Evolutionary conservation across 139 green algal species (phyloP).

Genomic region (Coelastrella sp.): DNA sequence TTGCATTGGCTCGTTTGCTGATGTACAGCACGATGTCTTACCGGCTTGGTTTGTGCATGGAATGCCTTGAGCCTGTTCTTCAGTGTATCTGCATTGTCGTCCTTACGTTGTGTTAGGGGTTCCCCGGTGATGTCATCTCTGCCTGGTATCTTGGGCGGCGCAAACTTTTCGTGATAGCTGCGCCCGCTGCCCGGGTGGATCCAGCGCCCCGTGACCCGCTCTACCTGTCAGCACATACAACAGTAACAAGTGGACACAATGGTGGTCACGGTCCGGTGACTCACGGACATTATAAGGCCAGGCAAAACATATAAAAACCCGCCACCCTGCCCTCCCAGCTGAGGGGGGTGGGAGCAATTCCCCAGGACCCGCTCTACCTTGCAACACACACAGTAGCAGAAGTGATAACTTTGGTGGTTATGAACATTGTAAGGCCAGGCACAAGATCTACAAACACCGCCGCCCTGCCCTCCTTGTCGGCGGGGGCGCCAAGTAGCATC

Average conservation of each 20-base stretch:
- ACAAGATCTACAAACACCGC: no score
- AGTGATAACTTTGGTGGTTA: no score
- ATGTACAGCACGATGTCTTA: conserved; percentile 32
- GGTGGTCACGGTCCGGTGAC: no score
- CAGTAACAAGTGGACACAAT: not conserved
- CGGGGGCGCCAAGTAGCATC: no score
- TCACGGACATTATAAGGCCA: not conserved
- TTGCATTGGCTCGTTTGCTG: no score
- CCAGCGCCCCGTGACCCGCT: conserved; percentile 92
- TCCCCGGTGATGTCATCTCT: conserved; percentile 87
- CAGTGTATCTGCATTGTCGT: conserved; percentile 98
- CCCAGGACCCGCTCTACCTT: no score
- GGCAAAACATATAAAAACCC: no score
- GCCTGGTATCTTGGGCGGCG: conserved; percentile 50
- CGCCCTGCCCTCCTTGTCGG: no score
- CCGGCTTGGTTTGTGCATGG: conserved; percentile 92
- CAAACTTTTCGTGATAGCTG: conserved; percentile 94
- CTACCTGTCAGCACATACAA: conserved; percentile 73
- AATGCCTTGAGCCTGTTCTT: conserved; percentile 92
- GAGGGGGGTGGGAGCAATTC: no score
- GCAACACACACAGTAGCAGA: no score
- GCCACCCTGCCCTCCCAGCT: no score
- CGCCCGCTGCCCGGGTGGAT: conserved; percentile 93
- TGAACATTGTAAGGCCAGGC: no score
- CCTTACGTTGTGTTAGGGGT: conserved; percentile 95